Evolutionary conservation across 768 basidiomycete genomes (phyloP), one percentile per base, ranked within the genome.

Genomic region (Suillus occidentalis): DNA sequence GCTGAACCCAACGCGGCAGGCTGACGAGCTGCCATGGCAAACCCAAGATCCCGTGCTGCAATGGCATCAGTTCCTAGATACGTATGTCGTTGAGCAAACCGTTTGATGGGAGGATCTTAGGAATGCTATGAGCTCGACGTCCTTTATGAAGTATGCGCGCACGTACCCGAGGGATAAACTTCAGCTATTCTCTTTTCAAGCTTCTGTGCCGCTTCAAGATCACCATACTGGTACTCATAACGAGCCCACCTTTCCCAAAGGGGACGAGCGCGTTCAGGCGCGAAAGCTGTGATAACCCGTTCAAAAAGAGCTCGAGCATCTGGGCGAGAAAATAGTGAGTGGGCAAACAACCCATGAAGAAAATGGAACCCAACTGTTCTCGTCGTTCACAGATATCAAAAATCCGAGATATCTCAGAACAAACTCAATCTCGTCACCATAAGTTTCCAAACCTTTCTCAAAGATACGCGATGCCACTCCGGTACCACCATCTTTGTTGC

Each of bases 221-320:
- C 94, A n/a, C 94, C 94, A 72, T 92, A 98, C 71, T 93, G 90
- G 78, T 95, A 98, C 76, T 97, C 94, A 78, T 97, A 97, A 63
- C 90, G 84, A 5, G 95, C 89, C 97, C 96, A 99, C 52, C 93
- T 87, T 72, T 97, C 95, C 96, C 96, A 99, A 20, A 99, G 83
- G 0, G 91, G 89, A 42, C 92, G 83, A 18, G 94, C 93, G 49
- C 87, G 86, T 53, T 93, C 91, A 9, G 91, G 79, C 13, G 89
- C 77, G 75, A 97, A 94, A 5, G 85, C 89, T 18, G 83, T 76
- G 31, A 97, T 91, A 8, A 93, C 89, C 34, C 92, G 87, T 73
- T 99, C 97, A 73, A 99, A 99, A 34, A 99, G 80, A 0, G 97
- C 97, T 63, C 97, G 88, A 1, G 97, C 97, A 79, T 99, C 97